Conservation (phyloP, 2,329 filamentous ascomycete species). For the Aspergillus texensis region DNA sequence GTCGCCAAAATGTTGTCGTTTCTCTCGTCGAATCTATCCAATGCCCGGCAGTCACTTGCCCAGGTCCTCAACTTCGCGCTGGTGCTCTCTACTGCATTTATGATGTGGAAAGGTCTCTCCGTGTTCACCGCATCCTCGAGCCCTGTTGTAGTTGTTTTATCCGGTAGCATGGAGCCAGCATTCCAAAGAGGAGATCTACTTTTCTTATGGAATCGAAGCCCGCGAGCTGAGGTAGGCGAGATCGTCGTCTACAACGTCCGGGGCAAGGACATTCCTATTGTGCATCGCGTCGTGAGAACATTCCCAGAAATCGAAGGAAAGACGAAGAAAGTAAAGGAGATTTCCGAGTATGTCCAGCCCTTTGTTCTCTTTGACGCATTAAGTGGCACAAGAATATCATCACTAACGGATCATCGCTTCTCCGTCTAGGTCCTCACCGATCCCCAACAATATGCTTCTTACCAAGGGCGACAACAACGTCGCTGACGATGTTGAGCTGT, state of each 20-base stretch:
- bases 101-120: conserved; percentile 92
- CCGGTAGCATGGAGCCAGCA: conserved; percentile 69
- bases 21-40: conserved; percentile 60
- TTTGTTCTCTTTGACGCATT: not conserved
- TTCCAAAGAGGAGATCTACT: conserved; percentile 67
- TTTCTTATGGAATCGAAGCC: conserved; percentile 64
- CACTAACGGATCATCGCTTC: conserved; percentile 5
- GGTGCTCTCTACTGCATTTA: conserved; percentile 87
- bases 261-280: conserved; percentile 96
- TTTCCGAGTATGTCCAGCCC: conserved; percentile 29
- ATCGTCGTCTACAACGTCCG: conserved; percentile 81
- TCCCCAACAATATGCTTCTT: conserved; percentile 62
- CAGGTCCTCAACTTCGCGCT: conserved; percentile 90
- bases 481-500: conserved; percentile 89
- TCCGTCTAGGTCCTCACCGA: conserved; percentile 26
- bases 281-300: conserved; percentile 82
- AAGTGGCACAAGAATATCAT: not conserved
- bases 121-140: conserved; percentile 74
- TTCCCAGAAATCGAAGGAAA: conserved; percentile 53
- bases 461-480: conserved; percentile 98
- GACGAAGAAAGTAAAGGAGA: conserved; percentile 38
- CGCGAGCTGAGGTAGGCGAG: conserved; percentile 69
- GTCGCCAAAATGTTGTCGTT: conserved; percentile 66
- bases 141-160: conserved; percentile 57
- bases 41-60: conserved; percentile 77